Percentiles rank a stretch among this genome's conserved stretches.
Evolutionary conservation across 2,329 filamentous ascomycete species (phyloP).

Genomic region (Aureobasidium sp.): DNA sequence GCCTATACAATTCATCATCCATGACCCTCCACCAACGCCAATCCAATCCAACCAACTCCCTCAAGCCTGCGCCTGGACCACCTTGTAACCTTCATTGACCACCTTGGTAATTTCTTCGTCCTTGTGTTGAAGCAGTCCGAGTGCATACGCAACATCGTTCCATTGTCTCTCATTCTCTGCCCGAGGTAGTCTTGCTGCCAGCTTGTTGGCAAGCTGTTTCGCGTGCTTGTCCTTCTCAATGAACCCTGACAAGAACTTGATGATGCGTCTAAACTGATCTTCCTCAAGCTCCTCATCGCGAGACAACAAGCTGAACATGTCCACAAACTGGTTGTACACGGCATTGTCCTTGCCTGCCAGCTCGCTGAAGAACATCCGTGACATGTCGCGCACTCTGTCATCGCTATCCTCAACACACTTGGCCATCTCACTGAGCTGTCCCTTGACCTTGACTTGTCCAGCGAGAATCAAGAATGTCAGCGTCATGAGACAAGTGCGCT

Average conservation of each 20-base stretch:
- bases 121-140: slow-evolving; percentile 85
- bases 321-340: slow-evolving; percentile 98
- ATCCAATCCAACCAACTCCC: not conserved
- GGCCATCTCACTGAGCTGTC: slow-evolving; percentile 96
- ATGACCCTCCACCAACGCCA: not conserved
- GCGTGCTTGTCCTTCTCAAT: slow-evolving; percentile 99
- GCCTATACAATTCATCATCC: not conserved
- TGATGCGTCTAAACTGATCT: slow-evolving; percentile 74
- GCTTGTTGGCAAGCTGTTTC: slow-evolving; percentile 84
- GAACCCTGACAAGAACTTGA: slow-evolving; percentile 90
- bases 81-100: slow-evolving; percentile 62
- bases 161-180: slow-evolving; percentile 93
- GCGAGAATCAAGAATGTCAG: slow-evolving; percentile 94
- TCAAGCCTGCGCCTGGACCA: slow-evolving; percentile 36
- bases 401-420: slow-evolving; percentile 98
- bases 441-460: slow-evolving; percentile 98
- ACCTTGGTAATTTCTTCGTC: slow-evolving; percentile 80
- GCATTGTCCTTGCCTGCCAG: slow-evolving; percentile 97
- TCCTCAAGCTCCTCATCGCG: slow-evolving; percentile 74
- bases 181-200: slow-evolving; percentile 73
- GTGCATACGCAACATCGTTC: slow-evolving; percentile 92
- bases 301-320: slow-evolving; percentile 93
- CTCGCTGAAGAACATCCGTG: slow-evolving; percentile 97
- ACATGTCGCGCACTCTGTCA: slow-evolving; percentile 84
- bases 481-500: slow-evolving; percentile 97